Base-by-base conservation (phyloP, 306 rosid genomes). In the Trifolium subterraneum region DNA sequence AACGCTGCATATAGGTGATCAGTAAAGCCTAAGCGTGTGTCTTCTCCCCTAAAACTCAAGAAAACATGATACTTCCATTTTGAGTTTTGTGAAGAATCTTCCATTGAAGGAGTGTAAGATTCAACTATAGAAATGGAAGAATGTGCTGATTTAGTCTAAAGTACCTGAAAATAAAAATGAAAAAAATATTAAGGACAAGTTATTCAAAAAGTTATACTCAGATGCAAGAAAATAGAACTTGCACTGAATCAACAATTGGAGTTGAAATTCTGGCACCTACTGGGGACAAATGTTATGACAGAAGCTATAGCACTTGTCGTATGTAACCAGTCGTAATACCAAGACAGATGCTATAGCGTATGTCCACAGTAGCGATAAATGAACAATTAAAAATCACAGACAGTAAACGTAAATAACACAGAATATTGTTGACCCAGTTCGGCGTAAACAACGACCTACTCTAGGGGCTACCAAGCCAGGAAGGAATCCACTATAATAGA, bases 1-100 rank as follows among this genome's bases (percentile, higher is more conserved):
- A 55, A 23, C 6, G 62, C 62, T 22, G 62, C 62, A 22, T 22
- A 55, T 11, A 55, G 15, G 62, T 55, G 62, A 55, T 55, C 62
- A n/a, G 62, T 22, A n/a, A 55, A 55, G 62, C 62, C 62, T 22
- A 55, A 11, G 35, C 62, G 63, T 3, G 62, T 55, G 33, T 55
- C 62, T 55, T 55, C 62, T 55, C 76, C 81, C 64, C 81, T 77
- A 48, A 77, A 69, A 36, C 76, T 77, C 76, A 77, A 77, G 76
- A 77, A 77, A 35, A 77, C 64, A n/a, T 77, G 81, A 18, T 70
- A 77, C 64, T 77, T 69, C 76, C 76, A 77, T 33, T 48, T 62
- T n/a, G 56, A 10, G 64, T 16, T 55, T 66, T 27, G 41, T 18
- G 74, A 20, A 55, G 23, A 76, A 55, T 36, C 54, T 56, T 55